Conservation (phyloP, 2,329 filamentous ascomycete species). For the Calonectria pauciramosa region DNA sequence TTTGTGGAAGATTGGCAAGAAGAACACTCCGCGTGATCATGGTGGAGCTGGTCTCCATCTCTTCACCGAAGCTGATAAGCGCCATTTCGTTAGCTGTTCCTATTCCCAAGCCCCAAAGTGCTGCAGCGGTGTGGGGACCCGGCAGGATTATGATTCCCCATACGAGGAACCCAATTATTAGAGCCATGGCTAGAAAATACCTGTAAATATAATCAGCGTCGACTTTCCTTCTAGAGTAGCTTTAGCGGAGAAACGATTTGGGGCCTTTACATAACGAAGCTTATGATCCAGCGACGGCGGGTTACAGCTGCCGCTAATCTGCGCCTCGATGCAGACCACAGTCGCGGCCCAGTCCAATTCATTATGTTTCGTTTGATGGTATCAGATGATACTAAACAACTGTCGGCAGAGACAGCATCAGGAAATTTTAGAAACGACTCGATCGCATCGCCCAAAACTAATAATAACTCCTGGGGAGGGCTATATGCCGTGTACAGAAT, state of each 20-base stretch:
- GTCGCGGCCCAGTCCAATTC: neutral
- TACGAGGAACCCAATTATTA: neutral
- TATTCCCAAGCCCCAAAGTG: slow-evolving; percentile 23
- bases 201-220: neutral
- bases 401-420: slow-evolving; percentile 1
- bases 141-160: neutral
- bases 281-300: slow-evolving; percentile 6
- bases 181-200: neutral
- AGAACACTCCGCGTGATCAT: neutral
- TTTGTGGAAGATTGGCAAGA: slow-evolving; percentile 12
- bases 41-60: neutral
- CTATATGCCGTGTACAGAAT: slow-evolving; percentile 1
- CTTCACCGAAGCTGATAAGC: neutral
- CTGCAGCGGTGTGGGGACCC: neutral
- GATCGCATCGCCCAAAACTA: slow-evolving; percentile 5
- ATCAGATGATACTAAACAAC: slow-evolving; percentile 1
- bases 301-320: slow-evolving; percentile 6
- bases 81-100: slow-evolving; percentile 4
- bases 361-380: neutral
- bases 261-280: neutral
- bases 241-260: no score
- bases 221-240: neutral
- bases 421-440: slow-evolving; percentile 7
- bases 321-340: neutral
- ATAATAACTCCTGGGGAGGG: slow-evolving; percentile 17